Percentiles rank a stretch among this genome's conserved stretches.
Conservation (phyloP, 441 rosid genomes). For the Omphalea diandra region DNA sequence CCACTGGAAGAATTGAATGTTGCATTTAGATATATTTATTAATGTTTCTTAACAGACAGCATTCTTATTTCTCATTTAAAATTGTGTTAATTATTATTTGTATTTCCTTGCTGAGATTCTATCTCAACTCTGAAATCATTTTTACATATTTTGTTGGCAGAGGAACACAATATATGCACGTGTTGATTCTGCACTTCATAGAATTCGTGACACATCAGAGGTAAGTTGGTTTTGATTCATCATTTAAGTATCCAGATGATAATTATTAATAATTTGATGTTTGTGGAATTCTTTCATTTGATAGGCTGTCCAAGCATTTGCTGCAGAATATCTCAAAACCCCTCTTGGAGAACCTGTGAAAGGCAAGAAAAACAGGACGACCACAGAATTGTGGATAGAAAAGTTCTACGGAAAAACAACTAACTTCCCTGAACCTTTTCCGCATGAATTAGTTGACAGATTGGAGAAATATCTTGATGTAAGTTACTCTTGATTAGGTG, state of each 20-base stretch:
- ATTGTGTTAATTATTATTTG: not conserved
- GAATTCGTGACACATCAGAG: slow-evolving; percentile 90
- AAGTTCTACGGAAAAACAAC: slow-evolving; percentile 93
- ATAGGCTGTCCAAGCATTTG: slow-evolving; percentile 83
- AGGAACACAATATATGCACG: slow-evolving; percentile 89
- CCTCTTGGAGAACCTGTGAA: slow-evolving; percentile 97
- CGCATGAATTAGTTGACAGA: slow-evolving; percentile 89
- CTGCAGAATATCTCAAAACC: slow-evolving; percentile 83
- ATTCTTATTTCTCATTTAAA: not conserved
- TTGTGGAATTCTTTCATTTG: slow-evolving; percentile 8
- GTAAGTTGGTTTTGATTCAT: slow-evolving; percentile 34
- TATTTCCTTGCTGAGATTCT: slow-evolving; percentile 6
- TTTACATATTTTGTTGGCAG: slow-evolving; percentile 43
- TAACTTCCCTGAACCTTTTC: slow-evolving; percentile 95
- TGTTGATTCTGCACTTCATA: slow-evolving; percentile 88
- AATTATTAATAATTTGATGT: slow-evolving; percentile 5
- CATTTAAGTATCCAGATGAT: not conserved
- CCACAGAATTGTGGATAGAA: slow-evolving; percentile 85
- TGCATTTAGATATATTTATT: no score
- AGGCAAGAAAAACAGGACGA: slow-evolving; percentile 84
- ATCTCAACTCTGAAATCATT: slow-evolving; percentile 17
- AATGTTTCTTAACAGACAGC: not conserved
- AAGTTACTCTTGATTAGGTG: slow-evolving; percentile 32
- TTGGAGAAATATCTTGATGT: slow-evolving; percentile 97
- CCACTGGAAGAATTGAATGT: not conserved